Evolutionary conservation across 139 green algal species (phyloP).

Genomic region (Edaphochlamys debaryana): DNA sequence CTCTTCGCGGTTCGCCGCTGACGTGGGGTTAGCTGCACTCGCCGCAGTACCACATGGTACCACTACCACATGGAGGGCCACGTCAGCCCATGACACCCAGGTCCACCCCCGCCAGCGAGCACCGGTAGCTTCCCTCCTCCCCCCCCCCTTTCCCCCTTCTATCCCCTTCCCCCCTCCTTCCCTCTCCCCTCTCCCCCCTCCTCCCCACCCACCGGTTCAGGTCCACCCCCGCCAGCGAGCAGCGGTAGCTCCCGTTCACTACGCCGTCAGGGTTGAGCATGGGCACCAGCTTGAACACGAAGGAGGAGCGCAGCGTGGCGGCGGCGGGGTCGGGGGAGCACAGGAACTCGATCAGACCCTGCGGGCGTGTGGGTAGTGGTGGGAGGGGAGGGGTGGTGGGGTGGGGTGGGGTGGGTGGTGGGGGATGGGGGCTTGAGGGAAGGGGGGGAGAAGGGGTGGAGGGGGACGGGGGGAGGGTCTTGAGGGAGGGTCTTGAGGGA

Average conservation of each 20-base stretch:
- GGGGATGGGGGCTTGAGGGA: background rate
- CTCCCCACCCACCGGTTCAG: conserved; percentile 47
- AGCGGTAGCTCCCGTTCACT: conserved; percentile 56
- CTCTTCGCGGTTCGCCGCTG: too few relatives aligned
- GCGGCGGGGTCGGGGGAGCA: conserved; percentile 53
- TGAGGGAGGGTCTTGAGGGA: too few relatives aligned
- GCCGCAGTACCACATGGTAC: too few relatives aligned
- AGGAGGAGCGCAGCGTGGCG: conserved; percentile 55
- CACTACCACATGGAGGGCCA: too few relatives aligned
- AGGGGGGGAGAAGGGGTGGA: too few relatives aligned
- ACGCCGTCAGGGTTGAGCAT: conserved; percentile 83
- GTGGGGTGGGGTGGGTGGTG: background rate
- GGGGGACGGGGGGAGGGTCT: too few relatives aligned
- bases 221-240: conserved; percentile 52
- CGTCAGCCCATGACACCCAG: too few relatives aligned
- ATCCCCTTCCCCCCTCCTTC: background rate
- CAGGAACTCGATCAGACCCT: conserved; percentile 74
- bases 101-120: too few relatives aligned
- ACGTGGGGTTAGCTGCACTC: too few relatives aligned
- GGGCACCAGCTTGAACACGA: conserved; percentile 78
- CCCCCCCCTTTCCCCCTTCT: background rate
- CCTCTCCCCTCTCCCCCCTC: background rate
- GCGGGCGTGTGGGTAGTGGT: background rate
- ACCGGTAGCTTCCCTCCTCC: too few relatives aligned
- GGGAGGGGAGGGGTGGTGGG: background rate